A percentile compares a stretch with the other conserved stretches of the same genome.
Evolutionary conservation across 345 rosid genomes (phyloP).

Genomic region (Carallia pectinifolia): DNA sequence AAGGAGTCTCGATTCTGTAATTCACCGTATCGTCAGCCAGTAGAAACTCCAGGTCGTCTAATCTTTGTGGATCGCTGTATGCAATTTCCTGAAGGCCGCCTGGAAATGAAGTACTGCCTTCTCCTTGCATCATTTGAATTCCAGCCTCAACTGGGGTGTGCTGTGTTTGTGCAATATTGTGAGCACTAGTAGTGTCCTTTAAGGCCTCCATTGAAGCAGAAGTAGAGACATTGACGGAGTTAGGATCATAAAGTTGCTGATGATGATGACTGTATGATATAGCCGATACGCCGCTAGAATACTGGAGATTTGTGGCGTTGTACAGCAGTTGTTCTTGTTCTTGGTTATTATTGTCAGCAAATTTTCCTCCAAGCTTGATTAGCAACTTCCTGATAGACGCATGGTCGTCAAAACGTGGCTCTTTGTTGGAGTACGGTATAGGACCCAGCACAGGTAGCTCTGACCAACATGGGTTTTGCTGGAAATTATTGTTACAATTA

Average conservation of each 20-base stretch:
- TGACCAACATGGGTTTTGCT: conserved; percentile 45
- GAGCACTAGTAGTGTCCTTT: neutral
- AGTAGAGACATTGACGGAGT: conserved; percentile 10
- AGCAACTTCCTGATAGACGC: conserved; percentile 51
- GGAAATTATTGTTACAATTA: conserved; percentile 4
- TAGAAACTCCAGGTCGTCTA: conserved; percentile 50
- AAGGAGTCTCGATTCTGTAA: conserved; percentile 10
- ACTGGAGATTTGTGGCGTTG: conserved; percentile 17
- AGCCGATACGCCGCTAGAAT: conserved; percentile 10
- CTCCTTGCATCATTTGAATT: conserved; percentile 28
- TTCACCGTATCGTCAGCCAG: conserved; percentile 26
- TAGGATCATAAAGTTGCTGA: conserved; percentile 25
- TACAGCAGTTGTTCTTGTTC: conserved; percentile 8
- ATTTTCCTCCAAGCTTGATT: conserved; percentile 58
- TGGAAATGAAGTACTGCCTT: conserved; percentile 22
- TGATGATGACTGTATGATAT: neutral
- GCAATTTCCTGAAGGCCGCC: conserved; percentile 27
- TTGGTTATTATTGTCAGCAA: conserved; percentile 24
- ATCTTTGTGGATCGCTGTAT: conserved; percentile 24
- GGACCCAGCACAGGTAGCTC: conserved; percentile 42
- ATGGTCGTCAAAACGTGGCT: conserved; percentile 38
- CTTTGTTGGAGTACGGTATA: conserved; percentile 34
- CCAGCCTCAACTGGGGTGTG: conserved; percentile 17
- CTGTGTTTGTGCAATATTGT: conserved; percentile 17
- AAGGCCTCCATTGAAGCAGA: conserved; percentile 26